Conservation (phyloP, 2,329 filamentous ascomycete species). For the Colletotrichum limetticola region DNA sequence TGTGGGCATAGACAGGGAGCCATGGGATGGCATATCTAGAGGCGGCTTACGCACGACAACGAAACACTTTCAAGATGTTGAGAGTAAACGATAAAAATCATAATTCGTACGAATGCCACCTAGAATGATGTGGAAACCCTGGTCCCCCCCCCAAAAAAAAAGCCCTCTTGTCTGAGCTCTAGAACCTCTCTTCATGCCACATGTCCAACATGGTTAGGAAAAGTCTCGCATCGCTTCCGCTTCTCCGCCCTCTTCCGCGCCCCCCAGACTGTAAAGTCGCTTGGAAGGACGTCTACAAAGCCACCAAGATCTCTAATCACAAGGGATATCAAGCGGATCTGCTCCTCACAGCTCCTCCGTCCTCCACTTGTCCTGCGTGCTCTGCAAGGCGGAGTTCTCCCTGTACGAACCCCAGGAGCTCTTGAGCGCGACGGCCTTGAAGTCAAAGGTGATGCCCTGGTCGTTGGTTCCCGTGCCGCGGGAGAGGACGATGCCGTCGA, state of each 20-base stretch:
- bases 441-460: constrained; percentile 30
- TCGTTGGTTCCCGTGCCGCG: constrained; percentile 15
- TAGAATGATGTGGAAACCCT: not conserved
- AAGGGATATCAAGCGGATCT: not conserved
- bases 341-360: constrained; percentile 15
- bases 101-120: not conserved
- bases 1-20: too few relatives aligned
- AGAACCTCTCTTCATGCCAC: not conserved
- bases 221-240: not conserved
- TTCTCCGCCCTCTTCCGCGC: too few relatives aligned
- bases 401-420: constrained; percentile 31
- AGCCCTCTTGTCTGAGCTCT: not conserved
- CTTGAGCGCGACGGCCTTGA: constrained; percentile 29
- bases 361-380: constrained; percentile 16
- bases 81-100: not conserved
- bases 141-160: not conserved
- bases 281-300: not conserved
- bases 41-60: too few relatives aligned
- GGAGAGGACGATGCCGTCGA: constrained; percentile 27
- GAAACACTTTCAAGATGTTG: too few relatives aligned
- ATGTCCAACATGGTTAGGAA: not conserved
- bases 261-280: not conserved
- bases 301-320: not conserved
- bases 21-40: too few relatives aligned
- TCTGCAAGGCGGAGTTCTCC: not conserved